Evolutionary conservation across 768 basidiomycete genomes (phyloP).

Genomic region (Calocera viscosa): DNA sequence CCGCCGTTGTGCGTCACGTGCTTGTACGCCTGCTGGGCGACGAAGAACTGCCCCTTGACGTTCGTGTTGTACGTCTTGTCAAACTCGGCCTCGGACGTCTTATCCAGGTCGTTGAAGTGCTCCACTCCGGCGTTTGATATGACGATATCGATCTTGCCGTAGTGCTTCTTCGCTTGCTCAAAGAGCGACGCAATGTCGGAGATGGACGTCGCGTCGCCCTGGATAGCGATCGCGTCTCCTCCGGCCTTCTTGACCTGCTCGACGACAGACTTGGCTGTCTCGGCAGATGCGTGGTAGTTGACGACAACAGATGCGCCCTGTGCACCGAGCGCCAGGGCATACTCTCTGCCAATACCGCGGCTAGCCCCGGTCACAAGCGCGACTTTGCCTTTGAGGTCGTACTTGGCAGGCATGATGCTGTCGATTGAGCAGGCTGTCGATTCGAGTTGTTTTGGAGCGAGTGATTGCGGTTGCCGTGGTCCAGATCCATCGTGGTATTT

Average conservation of each 20-base stretch:
- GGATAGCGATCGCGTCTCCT: constrained; percentile 35
- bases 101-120: background rate
- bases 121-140: constrained; percentile 23
- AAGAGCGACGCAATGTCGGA: constrained; percentile 21
- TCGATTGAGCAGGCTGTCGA: no score
- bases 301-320: constrained; percentile 40
- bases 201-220: constrained; percentile 31
- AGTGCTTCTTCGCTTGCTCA: constrained; percentile 17
- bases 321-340: constrained; percentile 36
- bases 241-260: constrained; percentile 26
- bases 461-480: no score
- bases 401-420: background rate
- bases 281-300: constrained; percentile 35
- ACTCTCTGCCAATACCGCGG: constrained; percentile 43
- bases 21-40: background rate
- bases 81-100: constrained; percentile 21
- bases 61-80: constrained; percentile 21
- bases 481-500: no score
- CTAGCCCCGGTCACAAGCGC: constrained; percentile 29
- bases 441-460: no score
- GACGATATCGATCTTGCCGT: constrained; percentile 25
- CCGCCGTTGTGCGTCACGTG: constrained; percentile 4
- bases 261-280: constrained; percentile 33
- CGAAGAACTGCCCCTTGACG: constrained; percentile 16
- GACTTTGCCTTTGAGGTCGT: constrained; percentile 19